These are phyloP conservation scores for Lichenothelia convexa DNA, from an alignment of 495 filamentous ascomycete species.

Conservation along the genomic window DNA sequence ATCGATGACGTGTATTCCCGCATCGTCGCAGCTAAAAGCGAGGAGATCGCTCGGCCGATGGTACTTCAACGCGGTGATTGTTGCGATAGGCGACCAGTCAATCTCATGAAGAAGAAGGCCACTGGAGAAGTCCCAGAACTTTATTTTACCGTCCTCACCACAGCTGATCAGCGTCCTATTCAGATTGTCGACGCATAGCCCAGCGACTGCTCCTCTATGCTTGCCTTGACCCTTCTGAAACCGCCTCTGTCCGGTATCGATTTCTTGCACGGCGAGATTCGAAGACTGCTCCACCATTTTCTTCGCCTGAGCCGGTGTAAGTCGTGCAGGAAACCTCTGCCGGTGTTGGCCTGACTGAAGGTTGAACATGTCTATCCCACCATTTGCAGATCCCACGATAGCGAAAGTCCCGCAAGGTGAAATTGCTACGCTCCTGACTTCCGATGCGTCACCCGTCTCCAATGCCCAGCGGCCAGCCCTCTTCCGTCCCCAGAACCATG, in stretches of 20 bases:
- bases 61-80: constrained; percentile 56
- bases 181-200: constrained; percentile 64
- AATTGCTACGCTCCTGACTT: constrained; percentile 72
- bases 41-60: constrained; percentile 69
- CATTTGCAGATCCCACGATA: constrained; percentile 66
- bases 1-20: constrained; percentile 75
- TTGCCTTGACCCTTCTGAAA: constrained; percentile 31
- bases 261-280: constrained; percentile 28
- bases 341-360: constrained; percentile 80
- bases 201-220: constrained; percentile 70
- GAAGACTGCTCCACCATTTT: constrained; percentile 39
- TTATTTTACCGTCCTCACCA: constrained; percentile 80
- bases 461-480: constrained; percentile 86
- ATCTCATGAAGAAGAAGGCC: constrained; percentile 64
- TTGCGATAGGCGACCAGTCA: constrained; percentile 67
- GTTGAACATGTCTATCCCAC: constrained; percentile 85
- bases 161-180: constrained; percentile 72
- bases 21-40: constrained; percentile 76
- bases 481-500: constrained; percentile 96
- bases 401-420: constrained; percentile 89
- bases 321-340: constrained; percentile 60
- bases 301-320: constrained; percentile 44
- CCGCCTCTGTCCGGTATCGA: constrained; percentile 26
- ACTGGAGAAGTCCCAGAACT: constrained; percentile 89
- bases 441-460: constrained; percentile 61